phyloP scores from a whole-genome alignment of 305 asterid species.

The Withania somnifera region DNA sequence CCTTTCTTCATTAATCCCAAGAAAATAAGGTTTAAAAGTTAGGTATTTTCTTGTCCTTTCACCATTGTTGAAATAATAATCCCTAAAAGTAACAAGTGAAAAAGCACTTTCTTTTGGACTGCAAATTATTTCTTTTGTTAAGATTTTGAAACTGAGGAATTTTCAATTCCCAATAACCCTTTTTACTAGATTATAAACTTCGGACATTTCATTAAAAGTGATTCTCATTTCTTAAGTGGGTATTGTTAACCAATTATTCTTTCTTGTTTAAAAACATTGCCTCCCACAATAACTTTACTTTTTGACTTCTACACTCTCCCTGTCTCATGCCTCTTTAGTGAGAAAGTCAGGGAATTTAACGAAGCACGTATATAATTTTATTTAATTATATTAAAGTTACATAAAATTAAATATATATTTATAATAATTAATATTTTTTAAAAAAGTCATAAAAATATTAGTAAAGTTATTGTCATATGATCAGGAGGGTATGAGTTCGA shows the following conservation, averaged over 20 bases:
- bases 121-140: background rate
- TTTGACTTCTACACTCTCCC: background rate
- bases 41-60: background rate
- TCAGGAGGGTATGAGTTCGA: too few species aligned
- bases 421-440: too few species aligned
- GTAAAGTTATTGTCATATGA: too few species aligned
- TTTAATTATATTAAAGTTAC: too few species aligned
- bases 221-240: background rate
- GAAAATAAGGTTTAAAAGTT: background rate
- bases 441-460: too few species aligned
- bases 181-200: background rate
- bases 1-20: background rate
- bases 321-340: background rate
- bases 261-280: background rate
- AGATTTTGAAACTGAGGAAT: background rate
- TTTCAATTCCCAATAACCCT: background rate
- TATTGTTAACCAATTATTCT: background rate
- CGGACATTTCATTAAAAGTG: background rate
- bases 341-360: too few species aligned
- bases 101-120: background rate
- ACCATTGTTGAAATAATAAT: background rate
- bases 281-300: background rate
- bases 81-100: background rate
- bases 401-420: too few species aligned
- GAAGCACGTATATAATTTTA: too few species aligned